Base-by-base conservation (phyloP, 805 yeast species). In the Suhomyces emberorum region DNA sequence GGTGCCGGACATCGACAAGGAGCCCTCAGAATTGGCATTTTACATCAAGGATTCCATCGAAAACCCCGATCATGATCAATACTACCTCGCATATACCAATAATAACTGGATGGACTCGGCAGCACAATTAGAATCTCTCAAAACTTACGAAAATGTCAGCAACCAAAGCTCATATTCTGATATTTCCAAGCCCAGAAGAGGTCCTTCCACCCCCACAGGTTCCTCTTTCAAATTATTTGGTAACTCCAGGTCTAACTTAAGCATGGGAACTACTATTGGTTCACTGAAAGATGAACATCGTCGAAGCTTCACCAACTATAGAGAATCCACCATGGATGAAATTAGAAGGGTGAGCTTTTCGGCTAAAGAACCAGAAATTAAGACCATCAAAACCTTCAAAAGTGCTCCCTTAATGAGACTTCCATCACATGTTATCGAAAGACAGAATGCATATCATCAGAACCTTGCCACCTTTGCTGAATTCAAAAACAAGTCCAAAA, bases 61-160 rank as follows among this genome's bases (percentile, higher is more conserved):
- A 15, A 27, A 27, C n/a, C 34, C 23, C 10, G 26, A 28, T 10
- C 16, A 34, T 11, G 33, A 26, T n/a, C 20, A 33, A 29, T 19
- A 46, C 5, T 41, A 39, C 29, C 23, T 43, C 7, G 28, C 32
- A 14, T 47, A 43, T 30, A 39, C 34, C 11, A 27, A 34, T 7
- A 33, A 28, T 4, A 52, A 52, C 35, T 52, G 57, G 57, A 52
- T 52, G 57, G 52, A 44, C 29, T 41, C 51, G 7, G 38, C 44
- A 2, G 34, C 41, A 4, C 35, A 42, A 15, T 26, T 48, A 10
- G 26, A 37, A 15, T 15, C 42, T 12, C 26, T 43, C 17, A 35
- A 21, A 20, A 30, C 19, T 4, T 29, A 21, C 8, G 19, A 17
- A n/a, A 7, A 30, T n/a, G 15, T 23, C 17, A 18, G 28, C 19